Evolutionary conservation across 352 stramenopile species (phyloP).

Genomic region (Pythium insidiosum): DNA sequence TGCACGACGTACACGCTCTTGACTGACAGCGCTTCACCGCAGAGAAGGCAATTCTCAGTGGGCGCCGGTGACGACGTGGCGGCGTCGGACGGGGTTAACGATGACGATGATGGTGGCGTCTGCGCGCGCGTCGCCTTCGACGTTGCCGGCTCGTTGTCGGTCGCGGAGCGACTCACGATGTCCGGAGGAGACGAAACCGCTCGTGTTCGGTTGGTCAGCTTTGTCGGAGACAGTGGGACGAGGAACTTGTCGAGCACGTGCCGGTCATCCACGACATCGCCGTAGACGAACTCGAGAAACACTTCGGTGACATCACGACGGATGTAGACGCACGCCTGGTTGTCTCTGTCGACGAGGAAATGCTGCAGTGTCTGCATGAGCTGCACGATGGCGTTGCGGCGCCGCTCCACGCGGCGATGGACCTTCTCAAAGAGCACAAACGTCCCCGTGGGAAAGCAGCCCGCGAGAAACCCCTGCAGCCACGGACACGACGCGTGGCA

Average conservation of each 20-base stretch:
- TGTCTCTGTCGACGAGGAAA: constrained; percentile 28
- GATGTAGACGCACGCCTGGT: constrained; percentile 28
- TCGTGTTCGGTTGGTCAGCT: too few species aligned
- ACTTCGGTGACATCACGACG: constrained; percentile 16
- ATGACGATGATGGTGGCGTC: background rate
- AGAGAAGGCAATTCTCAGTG: constrained; percentile 4
- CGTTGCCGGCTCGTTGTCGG: too few species aligned
- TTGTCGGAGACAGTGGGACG: too few species aligned
- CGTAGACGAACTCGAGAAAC: constrained; percentile 29
- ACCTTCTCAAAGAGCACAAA: constrained; percentile 12
- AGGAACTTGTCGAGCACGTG: constrained; percentile 8
- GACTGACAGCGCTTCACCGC: constrained; percentile 3
- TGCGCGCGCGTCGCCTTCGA: too few species aligned
- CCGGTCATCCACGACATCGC: constrained; percentile 17
- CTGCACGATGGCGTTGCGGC: constrained; percentile 22
- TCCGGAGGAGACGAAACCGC: too few species aligned
- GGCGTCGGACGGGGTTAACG: background rate
- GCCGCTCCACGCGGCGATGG: constrained; percentile 15
- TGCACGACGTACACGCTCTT: constrained; percentile 25
- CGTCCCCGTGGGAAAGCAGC: constrained; percentile 25
- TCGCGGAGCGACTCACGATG: too few species aligned
- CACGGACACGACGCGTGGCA: constrained; percentile 43
- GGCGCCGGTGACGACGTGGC: background rate
- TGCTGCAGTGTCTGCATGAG: constrained; percentile 28
- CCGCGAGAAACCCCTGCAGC: constrained; percentile 37